A percentile compares a stretch with the other conserved stretches of the same genome.
Evolutionary conservation across 345 rosid species (phyloP).

Genomic region (Reutealis trisperma): DNA sequence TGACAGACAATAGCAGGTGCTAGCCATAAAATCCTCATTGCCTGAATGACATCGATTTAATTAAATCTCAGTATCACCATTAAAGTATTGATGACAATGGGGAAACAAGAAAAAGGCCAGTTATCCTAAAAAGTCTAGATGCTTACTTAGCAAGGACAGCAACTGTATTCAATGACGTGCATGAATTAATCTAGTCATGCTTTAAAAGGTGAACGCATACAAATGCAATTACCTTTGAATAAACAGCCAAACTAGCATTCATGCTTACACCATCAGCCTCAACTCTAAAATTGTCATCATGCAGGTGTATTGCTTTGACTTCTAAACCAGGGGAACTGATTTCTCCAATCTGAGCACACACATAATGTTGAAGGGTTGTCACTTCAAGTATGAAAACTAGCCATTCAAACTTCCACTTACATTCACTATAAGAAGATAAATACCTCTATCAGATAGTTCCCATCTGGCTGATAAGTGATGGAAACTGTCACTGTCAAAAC

Average conservation of each 20-base stretch:
- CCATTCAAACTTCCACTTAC: conserved; percentile 9
- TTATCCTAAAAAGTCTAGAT: neutral
- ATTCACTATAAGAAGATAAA: conserved; percentile 15
- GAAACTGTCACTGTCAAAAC: conserved; percentile 44
- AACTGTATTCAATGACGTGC: neutral
- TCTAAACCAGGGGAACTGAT: conserved; percentile 39
- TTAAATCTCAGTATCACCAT: neutral
- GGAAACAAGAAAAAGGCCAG: neutral
- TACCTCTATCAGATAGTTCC: conserved; percentile 74
- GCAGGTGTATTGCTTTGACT: conserved; percentile 53
- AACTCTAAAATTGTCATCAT: conserved; percentile 55
- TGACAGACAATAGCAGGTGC: neutral
- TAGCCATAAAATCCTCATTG: neutral
- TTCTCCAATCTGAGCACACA: conserved; percentile 50
- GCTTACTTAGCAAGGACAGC: neutral
- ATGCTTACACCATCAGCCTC: conserved; percentile 58
- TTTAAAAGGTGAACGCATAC: neutral
- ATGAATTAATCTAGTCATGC: conserved; percentile 2
- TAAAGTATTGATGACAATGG: neutral
- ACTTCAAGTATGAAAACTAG: neutral
- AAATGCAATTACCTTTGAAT: conserved; percentile 55
- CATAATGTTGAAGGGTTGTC: conserved; percentile 9
- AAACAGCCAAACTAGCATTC: conserved; percentile 58
- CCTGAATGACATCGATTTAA: neutral
- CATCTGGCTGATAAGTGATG: conserved; percentile 53